These are phyloP conservation scores for Trematosphaeria pertusa DNA, from an alignment of 2,329 filamentous ascomycete species.

Conservation along the genomic window DNA sequence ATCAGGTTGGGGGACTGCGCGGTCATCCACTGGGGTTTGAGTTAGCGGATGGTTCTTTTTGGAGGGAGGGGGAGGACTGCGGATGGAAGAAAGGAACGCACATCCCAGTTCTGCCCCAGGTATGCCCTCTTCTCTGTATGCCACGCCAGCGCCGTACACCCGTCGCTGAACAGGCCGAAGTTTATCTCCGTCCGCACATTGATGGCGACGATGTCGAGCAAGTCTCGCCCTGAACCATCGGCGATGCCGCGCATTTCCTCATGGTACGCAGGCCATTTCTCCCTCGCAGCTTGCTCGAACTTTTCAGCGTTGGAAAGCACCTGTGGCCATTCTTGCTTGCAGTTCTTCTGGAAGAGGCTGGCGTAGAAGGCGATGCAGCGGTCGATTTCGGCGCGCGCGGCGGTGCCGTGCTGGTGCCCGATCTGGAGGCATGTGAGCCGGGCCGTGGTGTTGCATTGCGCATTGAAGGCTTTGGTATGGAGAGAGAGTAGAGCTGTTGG, in stretches of 20 bases:
- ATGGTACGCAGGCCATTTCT: slow-evolving; percentile 52
- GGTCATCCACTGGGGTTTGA: slow-evolving; percentile 60
- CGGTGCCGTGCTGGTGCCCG: slow-evolving; percentile 55
- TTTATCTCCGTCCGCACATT: slow-evolving; percentile 66
- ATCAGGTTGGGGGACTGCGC: slow-evolving; percentile 60
- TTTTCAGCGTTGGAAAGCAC: slow-evolving; percentile 55
- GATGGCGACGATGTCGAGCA: slow-evolving; percentile 63
- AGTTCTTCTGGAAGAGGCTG: slow-evolving; percentile 55
- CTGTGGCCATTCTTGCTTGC: slow-evolving; percentile 54
- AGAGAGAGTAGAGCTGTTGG: slow-evolving; percentile 1
- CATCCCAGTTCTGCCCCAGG: slow-evolving; percentile 67
- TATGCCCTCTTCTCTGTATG: slow-evolving; percentile 47
- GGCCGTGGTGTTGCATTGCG: neutral
- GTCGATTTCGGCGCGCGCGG: slow-evolving; percentile 49
- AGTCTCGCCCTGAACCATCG: slow-evolving; percentile 53
- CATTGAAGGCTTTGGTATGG: neutral
- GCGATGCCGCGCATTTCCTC: slow-evolving; percentile 61
- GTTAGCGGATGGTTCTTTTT: too few species aligned
- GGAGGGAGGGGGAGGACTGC: neutral
- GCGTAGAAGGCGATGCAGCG: slow-evolving; percentile 58
- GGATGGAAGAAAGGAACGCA: slow-evolving; percentile 21
- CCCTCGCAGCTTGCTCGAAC: slow-evolving; percentile 56
- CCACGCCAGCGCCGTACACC: slow-evolving; percentile 63
- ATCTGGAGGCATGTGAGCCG: slow-evolving; percentile 47
- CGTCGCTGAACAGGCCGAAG: slow-evolving; percentile 65